Evolutionary conservation across 345 rosid species (phyloP), one percentile per base, ranked within the genome.

Genomic region (Erodium maritimum): DNA sequence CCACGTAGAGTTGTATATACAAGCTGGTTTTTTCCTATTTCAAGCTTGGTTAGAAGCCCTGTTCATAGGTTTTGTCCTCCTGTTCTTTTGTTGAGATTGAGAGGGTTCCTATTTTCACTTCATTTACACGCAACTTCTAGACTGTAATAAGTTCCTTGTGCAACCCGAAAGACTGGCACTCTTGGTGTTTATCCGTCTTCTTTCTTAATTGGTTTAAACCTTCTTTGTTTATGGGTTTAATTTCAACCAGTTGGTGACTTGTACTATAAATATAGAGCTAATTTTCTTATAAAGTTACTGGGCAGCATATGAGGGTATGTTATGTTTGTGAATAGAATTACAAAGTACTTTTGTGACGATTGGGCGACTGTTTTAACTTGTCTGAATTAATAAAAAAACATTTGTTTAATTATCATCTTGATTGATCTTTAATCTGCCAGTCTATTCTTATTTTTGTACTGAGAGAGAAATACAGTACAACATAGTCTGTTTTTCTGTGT

Each of bases 1-100:
- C 64, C 16, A 7, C 52, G 3, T 61, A 77, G 69, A 71, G 69
- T 64, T 71, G 82, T 79, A 65, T 21, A 71, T 74, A 70, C 18
- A 57, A 25, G 48, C 12, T 10, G 48, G 8, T 16, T 16, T 11
- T 42, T 42, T 42, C 48, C 17, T 42, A 42, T 42, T 42, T 42
- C 48, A 10, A 2, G 12, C 48, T 7, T 14, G 48, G 14, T 42
- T 42, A 42, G 48, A 42, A 42, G 48, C 17, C 14, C 48, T 42
- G 48, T 42, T 42, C 48, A 42, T 42, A 42, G 48, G 48, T 42
- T 42, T 10, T 42, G 17, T 42, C 48, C 48, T 42, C 48, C 48
- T 2, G 3, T 14, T 42, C 17, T 42, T n/a, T n/a, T 12, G 48
- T 42, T 4, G 14, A 14, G 14, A 29, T 3, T 8, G 34, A 29